Conservation (phyloP, 345 rosid species). For the Rhizophora mangle region DNA sequence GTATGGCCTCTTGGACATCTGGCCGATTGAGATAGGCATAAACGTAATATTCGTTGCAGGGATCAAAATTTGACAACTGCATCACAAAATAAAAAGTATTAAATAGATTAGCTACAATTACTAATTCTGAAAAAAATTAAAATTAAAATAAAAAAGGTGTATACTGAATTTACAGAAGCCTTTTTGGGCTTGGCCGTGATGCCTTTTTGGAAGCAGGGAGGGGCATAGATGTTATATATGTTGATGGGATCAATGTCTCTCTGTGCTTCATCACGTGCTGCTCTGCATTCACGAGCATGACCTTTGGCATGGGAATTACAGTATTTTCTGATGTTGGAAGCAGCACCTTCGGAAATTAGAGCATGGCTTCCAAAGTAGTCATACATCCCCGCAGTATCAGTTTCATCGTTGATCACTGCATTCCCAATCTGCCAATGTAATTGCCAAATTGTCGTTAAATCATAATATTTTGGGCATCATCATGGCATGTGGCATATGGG, state of each 20-base stretch:
- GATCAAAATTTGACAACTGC: conserved; percentile 54
- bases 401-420: conserved; percentile 70
- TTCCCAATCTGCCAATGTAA: conserved; percentile 62
- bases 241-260: conserved; percentile 29
- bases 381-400: conserved; percentile 65
- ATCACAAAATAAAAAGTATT: neutral
- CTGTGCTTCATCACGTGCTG: conserved; percentile 25
- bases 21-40: conserved; percentile 62
- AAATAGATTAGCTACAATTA: no score
- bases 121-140: no score
- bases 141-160: no score
- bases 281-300: conserved; percentile 37
- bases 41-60: conserved; percentile 64
- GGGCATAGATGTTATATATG: conserved; percentile 79
- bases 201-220: conserved; percentile 43
- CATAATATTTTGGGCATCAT: neutral
- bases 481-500: no score
- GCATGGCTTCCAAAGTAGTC: conserved; percentile 63
- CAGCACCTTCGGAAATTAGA: conserved; percentile 45
- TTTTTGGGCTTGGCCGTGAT: conserved; percentile 56
- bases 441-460: no score
- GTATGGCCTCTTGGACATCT: conserved; percentile 78
- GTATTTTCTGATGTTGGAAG: conserved; percentile 21
- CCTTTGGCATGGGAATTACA: conserved; percentile 44
- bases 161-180: conserved; percentile 32